Evolutionary conservation across 352 stramenopile species (phyloP), one percentile per base, ranked within the genome.

Genomic region (Phytopythium ostracodes): DNA sequence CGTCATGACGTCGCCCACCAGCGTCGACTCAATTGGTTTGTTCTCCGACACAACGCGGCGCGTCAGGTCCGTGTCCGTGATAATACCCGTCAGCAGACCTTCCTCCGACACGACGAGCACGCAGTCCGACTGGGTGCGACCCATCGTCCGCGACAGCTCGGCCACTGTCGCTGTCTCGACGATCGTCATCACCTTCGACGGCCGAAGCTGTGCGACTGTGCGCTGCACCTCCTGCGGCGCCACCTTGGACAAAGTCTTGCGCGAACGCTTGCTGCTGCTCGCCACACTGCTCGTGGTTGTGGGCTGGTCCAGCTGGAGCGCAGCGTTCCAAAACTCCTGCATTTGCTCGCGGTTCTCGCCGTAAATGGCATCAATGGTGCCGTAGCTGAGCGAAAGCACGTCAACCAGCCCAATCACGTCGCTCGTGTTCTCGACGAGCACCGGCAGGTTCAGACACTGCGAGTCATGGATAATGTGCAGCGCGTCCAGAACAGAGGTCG

Each of bases 41-140:
- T 95, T 94, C 40, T 92, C 73, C 2, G 88, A 90, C 1, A 96
- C 84, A 2, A 95, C 83, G 24, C 85, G 84, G 8, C 84, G 79
- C 17, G 88, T 94, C 36, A 96, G 59, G 67, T 96, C 88, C 25
- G 88, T 94, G 59, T 99, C 96, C 24, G 96, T 99, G 64, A 99
- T 89, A 61, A 99, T 99, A 61, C 97, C 97, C 22, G 81, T 85
- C 20, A 99, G 76, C 35, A 88, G 77, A 27, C 96, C 96, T 29
- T 89, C 75, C 10, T 88, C 75, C 44, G 88, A 94, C 18, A 98
- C 81, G 35, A 99, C 88, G 12, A 99, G 78, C 17, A 97, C 91
- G 25, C 92, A 97, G 67, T 98, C 92, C 38, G 92, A 83, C 24
- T 96, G 81, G 60, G 97, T 97, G 42, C 84, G 86, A 18, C 88